Evolutionary conservation across 1,139 yeast species (phyloP).

Genomic region (Spathaspora sp.): DNA sequence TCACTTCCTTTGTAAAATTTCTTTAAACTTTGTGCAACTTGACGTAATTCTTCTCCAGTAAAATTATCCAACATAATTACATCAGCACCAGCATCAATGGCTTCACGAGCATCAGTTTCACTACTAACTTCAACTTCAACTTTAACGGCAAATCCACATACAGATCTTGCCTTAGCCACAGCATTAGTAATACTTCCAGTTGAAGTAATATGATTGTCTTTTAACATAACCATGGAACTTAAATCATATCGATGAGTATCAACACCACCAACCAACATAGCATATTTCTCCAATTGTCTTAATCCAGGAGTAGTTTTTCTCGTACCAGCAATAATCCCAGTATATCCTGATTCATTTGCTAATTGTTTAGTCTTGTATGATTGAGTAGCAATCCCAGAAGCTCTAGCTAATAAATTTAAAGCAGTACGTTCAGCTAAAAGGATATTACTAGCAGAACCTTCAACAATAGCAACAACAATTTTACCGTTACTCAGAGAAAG

Average conservation of each 20-base stretch:
- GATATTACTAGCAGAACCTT: conserved; percentile 76
- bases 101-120: conserved; percentile 85
- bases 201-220: conserved; percentile 91
- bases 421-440: conserved; percentile 86
- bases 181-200: conserved; percentile 91
- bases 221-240: conserved; percentile 93
- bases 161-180: conserved; percentile 70
- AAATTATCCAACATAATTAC: conserved; percentile 95
- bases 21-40: conserved; percentile 66
- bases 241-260: conserved; percentile 92
- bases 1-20: conserved; percentile 50
- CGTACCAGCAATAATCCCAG: conserved; percentile 92
- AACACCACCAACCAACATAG: conserved; percentile 94
- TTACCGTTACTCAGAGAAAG: conserved; percentile 48
- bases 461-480: conserved; percentile 72
- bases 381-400: conserved; percentile 89
- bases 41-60: conserved; percentile 60
- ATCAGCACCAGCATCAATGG: conserved; percentile 93
- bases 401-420: conserved; percentile 74
- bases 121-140: conserved; percentile 89
- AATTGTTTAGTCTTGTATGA: conserved; percentile 56
- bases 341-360: conserved; percentile 72
- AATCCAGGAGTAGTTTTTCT: conserved; percentile 97
- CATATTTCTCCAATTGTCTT: conserved; percentile 82
- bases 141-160: conserved; percentile 86